Evolutionary conservation across 179 eudicot genomes (phyloP).

Genomic region (Amaranthus tricolor): DNA sequence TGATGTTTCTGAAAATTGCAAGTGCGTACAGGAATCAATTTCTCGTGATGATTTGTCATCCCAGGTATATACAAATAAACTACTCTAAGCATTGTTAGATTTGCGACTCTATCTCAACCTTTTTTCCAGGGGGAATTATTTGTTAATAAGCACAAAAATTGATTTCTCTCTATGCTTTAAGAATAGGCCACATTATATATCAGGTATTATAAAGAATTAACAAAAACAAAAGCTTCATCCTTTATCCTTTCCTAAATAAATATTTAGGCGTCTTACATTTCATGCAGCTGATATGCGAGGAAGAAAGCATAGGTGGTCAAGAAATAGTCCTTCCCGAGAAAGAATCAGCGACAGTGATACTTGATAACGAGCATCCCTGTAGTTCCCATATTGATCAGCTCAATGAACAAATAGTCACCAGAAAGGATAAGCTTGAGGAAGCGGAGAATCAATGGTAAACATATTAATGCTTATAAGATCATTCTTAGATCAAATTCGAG

Average conservation of each 20-base stretch:
- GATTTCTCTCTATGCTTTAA: no score
- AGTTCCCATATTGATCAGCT: slow-evolving; percentile 37
- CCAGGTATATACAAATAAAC: slow-evolving; percentile 7
- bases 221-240: no score
- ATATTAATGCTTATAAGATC: not conserved
- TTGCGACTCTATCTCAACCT: not conserved
- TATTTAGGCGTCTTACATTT: not conserved
- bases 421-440: slow-evolving; percentile 27
- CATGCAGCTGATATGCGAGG: slow-evolving; percentile 24
- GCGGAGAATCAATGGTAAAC: slow-evolving; percentile 43
- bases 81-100: not conserved
- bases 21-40: slow-evolving; percentile 11
- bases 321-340: slow-evolving; percentile 27
- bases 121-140: no score
- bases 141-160: no score
- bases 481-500: not conserved
- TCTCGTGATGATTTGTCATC: slow-evolving; percentile 15
- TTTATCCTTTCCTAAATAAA: no score
- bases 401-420: slow-evolving; percentile 33
- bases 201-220: no score
- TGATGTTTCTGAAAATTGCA: slow-evolving; percentile 18
- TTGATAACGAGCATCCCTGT: slow-evolving; percentile 34
- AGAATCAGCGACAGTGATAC: slow-evolving; percentile 44
- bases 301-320: slow-evolving; percentile 20
- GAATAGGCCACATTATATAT: no score